Conservation (phyloP, 1,284 basidiomycete species). For the Ganoderma lingzhi region DNA sequence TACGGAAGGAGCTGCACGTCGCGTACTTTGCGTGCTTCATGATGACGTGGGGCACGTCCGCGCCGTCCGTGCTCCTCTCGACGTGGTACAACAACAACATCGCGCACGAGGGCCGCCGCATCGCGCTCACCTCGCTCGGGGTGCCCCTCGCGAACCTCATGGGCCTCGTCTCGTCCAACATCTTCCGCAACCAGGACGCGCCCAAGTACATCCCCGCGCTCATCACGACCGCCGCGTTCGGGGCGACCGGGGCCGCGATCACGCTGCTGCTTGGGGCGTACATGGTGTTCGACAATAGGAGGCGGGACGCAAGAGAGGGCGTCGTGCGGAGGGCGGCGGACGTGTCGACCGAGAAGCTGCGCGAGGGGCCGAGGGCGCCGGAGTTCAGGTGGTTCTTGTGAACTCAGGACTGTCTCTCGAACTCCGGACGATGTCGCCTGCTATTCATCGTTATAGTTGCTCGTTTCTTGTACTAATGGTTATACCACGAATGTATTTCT, state of each 20-base stretch:
- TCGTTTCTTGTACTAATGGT: slow-evolving; percentile 7
- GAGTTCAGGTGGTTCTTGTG: slow-evolving; percentile 25
- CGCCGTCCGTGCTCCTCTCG: slow-evolving; percentile 56
- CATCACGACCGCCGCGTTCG: slow-evolving; percentile 22
- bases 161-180: slow-evolving; percentile 59
- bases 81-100: slow-evolving; percentile 63
- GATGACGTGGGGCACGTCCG: slow-evolving; percentile 55
- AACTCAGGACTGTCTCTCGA: background rate
- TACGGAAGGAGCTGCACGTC: slow-evolving; percentile 45
- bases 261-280: slow-evolving; percentile 18
- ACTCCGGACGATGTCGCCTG: background rate
- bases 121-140: slow-evolving; percentile 56
- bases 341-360: slow-evolving; percentile 20
- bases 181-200: slow-evolving; percentile 58
- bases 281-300: slow-evolving; percentile 20
- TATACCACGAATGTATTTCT: background rate
- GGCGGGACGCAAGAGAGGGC: slow-evolving; percentile 19
- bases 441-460: background rate
- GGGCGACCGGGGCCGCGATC: slow-evolving; percentile 16
- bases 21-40: slow-evolving; percentile 62
- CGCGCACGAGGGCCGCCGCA: slow-evolving; percentile 54
- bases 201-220: slow-evolving; percentile 38
- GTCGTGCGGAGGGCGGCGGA: slow-evolving; percentile 18
- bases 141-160: slow-evolving; percentile 60
- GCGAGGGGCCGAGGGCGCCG: slow-evolving; percentile 16